Base-by-base conservation (phyloP, 345 rosid genomes). In the Eucalyptus cloeziana region DNA sequence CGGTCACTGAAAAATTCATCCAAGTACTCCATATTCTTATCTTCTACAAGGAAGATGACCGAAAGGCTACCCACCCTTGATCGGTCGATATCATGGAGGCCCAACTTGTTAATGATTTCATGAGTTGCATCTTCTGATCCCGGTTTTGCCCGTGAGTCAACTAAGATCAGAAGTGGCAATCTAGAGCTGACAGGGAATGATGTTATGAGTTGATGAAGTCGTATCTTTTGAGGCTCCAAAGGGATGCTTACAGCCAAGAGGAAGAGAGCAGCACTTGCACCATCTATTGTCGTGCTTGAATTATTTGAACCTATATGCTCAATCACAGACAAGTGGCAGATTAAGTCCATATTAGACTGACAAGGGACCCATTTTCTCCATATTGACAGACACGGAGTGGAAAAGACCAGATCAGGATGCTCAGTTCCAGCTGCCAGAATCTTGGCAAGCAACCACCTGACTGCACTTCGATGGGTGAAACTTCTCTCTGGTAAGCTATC, bases 221-320 rank as follows among this genome's bases (percentile, higher is more conserved):
- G 90, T 86, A 76, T 86, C 92, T 94, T 94, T 88, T 98, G 99
- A 89, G 91, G 92, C 86, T 93, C 94, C 95, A 92, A 92, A 60
- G 99, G 95, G 92, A 93, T 93, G 94, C 87, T 91, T 90, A 87
- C 93, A 85, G 96, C 94, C 87, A 93, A 93, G 88, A 96, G 94
- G 91, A 96, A 97, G 88, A 98, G n/a, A 86, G 97, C 87, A 58
- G 98, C 98, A 91, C 95, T 94, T 88, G 97, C 97, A 87, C 99
- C 99, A 51, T 90, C 67, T 69, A 93, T 87, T 54, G 93, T 58
- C 90, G 92, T 95, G 80, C 89, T 86, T 52, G 90, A 69, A 90
- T 90, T 86, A 88, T 87, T 92, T 62, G 89, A 89, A 85, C 91
- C 93, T 85, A 92, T 89, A 89, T 94, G 93, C 91, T 92, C 96